Evolutionary conservation across 176 grass and related monocot species (phyloP).

Genomic region (Cymbopogon citratus): DNA sequence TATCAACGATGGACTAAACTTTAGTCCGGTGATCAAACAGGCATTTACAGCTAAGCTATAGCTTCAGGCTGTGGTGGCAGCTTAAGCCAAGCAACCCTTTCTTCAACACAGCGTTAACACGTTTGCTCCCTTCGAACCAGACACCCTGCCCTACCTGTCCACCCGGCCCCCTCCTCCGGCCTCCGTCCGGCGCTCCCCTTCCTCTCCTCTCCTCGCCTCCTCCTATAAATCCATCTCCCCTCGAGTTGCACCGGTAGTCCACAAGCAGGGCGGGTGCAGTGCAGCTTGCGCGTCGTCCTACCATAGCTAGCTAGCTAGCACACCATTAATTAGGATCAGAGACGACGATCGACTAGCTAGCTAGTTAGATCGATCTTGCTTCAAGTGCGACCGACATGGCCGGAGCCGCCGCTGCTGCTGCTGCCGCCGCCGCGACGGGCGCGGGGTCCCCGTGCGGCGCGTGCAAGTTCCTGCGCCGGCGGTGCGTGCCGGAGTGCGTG

Average conservation of each 20-base stretch:
- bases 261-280: neutral
- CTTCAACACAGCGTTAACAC: constrained; percentile 48
- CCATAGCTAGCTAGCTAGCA: neutral
- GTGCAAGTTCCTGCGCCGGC: constrained; percentile 88
- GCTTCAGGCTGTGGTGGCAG: neutral
- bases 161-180: neutral
- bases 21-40: too few species aligned
- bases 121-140: constrained; percentile 67
- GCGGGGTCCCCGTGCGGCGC: constrained; percentile 79
- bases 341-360: neutral
- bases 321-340: neutral
- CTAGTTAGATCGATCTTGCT: neutral
- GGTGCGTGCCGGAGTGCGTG: constrained; percentile 76
- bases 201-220: neutral
- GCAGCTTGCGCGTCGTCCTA: neutral
- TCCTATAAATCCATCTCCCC: constrained; percentile 21
- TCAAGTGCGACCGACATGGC: neutral
- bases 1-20: too few species aligned
- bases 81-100: constrained; percentile 13
- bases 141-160: constrained; percentile 58
- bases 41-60: too few species aligned
- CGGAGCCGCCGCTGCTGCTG: neutral
- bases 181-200: neutral
- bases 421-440: constrained; percentile 3
- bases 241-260: constrained; percentile 1